Percentiles rank a stretch among this genome's conserved stretches.
Conservation (phyloP, 1,139 yeast genomes). For the Spathaspora sp. region DNA sequence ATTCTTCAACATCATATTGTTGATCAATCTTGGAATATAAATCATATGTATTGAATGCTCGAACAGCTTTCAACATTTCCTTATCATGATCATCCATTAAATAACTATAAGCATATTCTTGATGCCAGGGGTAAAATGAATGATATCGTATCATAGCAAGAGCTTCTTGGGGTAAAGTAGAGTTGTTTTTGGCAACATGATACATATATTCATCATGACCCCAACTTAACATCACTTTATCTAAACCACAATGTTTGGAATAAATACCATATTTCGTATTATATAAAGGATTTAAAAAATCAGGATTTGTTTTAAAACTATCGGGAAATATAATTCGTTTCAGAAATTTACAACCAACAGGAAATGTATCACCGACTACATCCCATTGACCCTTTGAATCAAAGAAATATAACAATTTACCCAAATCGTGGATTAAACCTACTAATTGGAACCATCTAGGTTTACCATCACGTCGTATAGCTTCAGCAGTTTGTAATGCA, state of each 20-base stretch:
- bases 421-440: constrained; percentile 70
- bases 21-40: constrained; percentile 62
- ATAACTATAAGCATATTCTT: constrained; percentile 64
- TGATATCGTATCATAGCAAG: constrained; percentile 76
- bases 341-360: constrained; percentile 69
- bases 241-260: constrained; percentile 63
- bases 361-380: constrained; percentile 80
- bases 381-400: constrained; percentile 80
- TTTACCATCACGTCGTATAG: constrained; percentile 62
- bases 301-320: constrained; percentile 61
- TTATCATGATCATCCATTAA: constrained; percentile 66
- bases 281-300: constrained; percentile 61
- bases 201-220: constrained; percentile 82
- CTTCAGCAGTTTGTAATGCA: constrained; percentile 76
- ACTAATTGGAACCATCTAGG: constrained; percentile 79
- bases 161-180: constrained; percentile 63
- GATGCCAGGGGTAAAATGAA: constrained; percentile 77
- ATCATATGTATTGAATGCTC: constrained; percentile 67
- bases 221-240: constrained; percentile 74
- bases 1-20: constrained; percentile 44
- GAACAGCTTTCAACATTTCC: constrained; percentile 62
- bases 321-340: constrained; percentile 61
- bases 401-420: constrained; percentile 65
- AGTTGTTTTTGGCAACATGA: constrained; percentile 64
- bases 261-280: constrained; percentile 68